Percentiles rank a stretch among this genome's conserved stretches.
Evolutionary conservation across 108 stramenopile species (phyloP).

Genomic region (Skeletonema tropicum): DNA sequence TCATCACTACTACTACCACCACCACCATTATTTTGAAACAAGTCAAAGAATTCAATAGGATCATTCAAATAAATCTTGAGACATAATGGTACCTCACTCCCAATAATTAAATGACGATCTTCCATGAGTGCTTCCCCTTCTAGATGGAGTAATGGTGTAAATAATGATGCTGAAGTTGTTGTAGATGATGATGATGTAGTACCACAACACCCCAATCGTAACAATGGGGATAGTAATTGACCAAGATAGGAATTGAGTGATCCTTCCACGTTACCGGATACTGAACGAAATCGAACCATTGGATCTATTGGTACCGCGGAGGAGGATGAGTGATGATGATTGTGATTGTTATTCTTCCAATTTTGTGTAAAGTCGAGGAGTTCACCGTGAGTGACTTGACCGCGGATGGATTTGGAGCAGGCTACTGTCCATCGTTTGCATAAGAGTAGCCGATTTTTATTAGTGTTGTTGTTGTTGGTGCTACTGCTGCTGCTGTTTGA

Average conservation of each 20-base stretch:
- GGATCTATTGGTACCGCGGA: conserved; percentile 20
- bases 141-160: conserved; percentile 45
- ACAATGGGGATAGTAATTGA: conserved; percentile 57
- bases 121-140: conserved; percentile 72
- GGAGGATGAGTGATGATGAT: neutral
- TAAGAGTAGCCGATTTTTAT: conserved; percentile 46
- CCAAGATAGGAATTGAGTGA: conserved; percentile 55
- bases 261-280: conserved; percentile 12
- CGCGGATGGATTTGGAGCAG: conserved; percentile 45
- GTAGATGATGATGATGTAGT: too few species aligned
- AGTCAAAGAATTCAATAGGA: conserved; percentile 53
- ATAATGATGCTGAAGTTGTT: conserved; percentile 8
- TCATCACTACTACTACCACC: neutral
- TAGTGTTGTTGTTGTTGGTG: neutral
- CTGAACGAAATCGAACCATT: conserved; percentile 61
- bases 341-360: neutral
- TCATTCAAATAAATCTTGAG: conserved; percentile 49
- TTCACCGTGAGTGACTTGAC: conserved; percentile 42
- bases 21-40: conserved; percentile 35
- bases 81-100: conserved; percentile 66
- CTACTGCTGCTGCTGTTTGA: neutral
- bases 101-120: conserved; percentile 59
- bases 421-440: conserved; percentile 78
- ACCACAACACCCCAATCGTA: conserved; percentile 14
- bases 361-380: conserved; percentile 27